A percentile compares a stretch with the other conserved stretches of the same genome.
Evolutionary conservation across 1,284 basidiomycete species (phyloP).

Genomic region (Xerocomus amazonicus): DNA sequence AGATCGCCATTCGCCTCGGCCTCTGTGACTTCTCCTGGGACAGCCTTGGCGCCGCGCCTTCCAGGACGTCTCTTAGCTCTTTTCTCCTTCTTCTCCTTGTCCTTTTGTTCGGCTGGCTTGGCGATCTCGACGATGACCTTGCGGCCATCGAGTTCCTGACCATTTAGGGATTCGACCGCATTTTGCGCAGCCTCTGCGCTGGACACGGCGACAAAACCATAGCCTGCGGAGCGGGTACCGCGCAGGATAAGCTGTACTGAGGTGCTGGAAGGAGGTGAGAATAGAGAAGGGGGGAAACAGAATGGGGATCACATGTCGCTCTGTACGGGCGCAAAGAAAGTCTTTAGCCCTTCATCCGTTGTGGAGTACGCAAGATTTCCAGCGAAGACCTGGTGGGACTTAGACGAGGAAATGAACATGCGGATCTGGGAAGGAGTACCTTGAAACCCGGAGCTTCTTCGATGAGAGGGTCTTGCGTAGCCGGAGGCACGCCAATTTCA

Average conservation of each 20-base stretch:
- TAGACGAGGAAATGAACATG: slow-evolving; percentile 11
- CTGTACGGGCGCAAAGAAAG: slow-evolving; percentile 80
- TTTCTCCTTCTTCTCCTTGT: slow-evolving; percentile 71
- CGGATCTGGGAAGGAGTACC: slow-evolving; percentile 39
- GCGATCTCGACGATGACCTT: slow-evolving; percentile 86
- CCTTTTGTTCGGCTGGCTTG: slow-evolving; percentile 83
- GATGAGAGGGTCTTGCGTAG: slow-evolving; percentile 59
- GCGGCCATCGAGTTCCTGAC: slow-evolving; percentile 84
- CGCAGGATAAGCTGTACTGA: slow-evolving; percentile 80
- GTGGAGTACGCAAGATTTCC: slow-evolving; percentile 86
- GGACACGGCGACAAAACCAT: slow-evolving; percentile 86
- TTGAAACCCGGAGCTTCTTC: slow-evolving; percentile 76
- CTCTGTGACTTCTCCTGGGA: slow-evolving; percentile 80
- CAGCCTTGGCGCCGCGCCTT: slow-evolving; percentile 77
- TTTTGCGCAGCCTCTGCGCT: slow-evolving; percentile 79
- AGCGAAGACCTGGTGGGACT: slow-evolving; percentile 65
- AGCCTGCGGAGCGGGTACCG: slow-evolving; percentile 80
- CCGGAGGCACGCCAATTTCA: slow-evolving; percentile 75
- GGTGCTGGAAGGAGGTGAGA: slow-evolving; percentile 43
- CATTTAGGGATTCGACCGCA: slow-evolving; percentile 84
- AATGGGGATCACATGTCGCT: slow-evolving; percentile 68
- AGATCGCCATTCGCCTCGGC: slow-evolving; percentile 79
- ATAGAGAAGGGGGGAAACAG: slow-evolving; percentile 10
- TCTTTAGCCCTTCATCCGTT: slow-evolving; percentile 85
- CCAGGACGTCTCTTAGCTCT: slow-evolving; percentile 72